A percentile compares a stretch with the other conserved stretches of the same genome.
These are phyloP conservation scores for Zea luxurians DNA, from an alignment of 176 grass and related monocot genomes.

Conservation along the genomic window DNA sequence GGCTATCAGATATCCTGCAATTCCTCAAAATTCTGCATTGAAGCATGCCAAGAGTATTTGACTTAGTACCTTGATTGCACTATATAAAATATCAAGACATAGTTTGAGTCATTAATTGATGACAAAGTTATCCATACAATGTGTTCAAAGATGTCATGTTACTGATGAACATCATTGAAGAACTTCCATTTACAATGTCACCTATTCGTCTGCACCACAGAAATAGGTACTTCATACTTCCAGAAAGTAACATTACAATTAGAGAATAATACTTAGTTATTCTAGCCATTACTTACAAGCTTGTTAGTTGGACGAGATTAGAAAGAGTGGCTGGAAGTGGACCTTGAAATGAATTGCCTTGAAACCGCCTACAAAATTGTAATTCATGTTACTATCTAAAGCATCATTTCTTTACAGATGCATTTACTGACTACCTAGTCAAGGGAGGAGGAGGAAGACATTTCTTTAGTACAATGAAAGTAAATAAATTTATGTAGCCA, in stretches of 20 bases:
- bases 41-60: slow-evolving; percentile 11
- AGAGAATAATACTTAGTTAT: neutral
- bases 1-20: slow-evolving; percentile 70
- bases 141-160: slow-evolving; percentile 60
- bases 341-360: slow-evolving; percentile 77
- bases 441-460: neutral
- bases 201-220: slow-evolving; percentile 61
- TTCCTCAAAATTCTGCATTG: slow-evolving; percentile 80
- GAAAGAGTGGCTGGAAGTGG: slow-evolving; percentile 60
- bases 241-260: neutral
- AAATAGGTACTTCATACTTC: slow-evolving; percentile 16
- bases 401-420: neutral
- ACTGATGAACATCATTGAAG: slow-evolving; percentile 58
- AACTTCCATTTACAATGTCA: slow-evolving; percentile 68
- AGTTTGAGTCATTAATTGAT: slow-evolving; percentile 3
- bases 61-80: no score
- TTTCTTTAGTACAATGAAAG: neutral
- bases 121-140: slow-evolving; percentile 42
- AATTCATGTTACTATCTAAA: neutral
- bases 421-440: neutral
- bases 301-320: slow-evolving; percentile 47
- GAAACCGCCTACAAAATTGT: slow-evolving; percentile 50
- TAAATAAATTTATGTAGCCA: neutral
- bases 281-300: slow-evolving; percentile 43
- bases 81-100: neutral